Conservation (phyloP, 2,329 filamentous ascomycete genomes). For the Neurospora sp. region DNA sequence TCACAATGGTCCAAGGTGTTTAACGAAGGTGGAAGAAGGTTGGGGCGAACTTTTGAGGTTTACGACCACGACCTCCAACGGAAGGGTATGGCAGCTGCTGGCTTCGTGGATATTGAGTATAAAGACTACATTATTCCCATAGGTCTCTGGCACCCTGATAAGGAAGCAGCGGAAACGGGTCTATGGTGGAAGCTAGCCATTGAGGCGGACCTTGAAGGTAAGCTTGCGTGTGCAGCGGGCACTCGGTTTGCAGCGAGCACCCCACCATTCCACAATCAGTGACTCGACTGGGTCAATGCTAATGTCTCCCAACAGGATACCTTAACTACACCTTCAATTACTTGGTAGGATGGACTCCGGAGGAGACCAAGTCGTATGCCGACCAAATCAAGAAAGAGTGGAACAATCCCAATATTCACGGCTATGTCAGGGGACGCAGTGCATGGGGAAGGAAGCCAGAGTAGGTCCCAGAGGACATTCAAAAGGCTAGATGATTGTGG, state of each 20-base stretch:
- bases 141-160: neutral
- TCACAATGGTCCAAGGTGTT: slow-evolving; percentile 11
- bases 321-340: neutral
- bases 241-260: neutral
- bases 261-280: neutral
- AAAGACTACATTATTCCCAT: neutral
- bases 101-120: slow-evolving; percentile 7
- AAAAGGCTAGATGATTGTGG: neutral
- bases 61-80: slow-evolving; percentile 8
- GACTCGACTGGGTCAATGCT: neutral
- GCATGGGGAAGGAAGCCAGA: neutral
- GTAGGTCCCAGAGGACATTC: neutral
- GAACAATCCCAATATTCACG: neutral
- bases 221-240: neutral
- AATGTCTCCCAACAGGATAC: neutral
- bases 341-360: neutral
- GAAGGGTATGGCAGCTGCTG: slow-evolving; percentile 7
- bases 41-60: slow-evolving; percentile 7
- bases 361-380: neutral
- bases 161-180: neutral
- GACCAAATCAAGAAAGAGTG: neutral
- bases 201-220: neutral
- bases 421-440: neutral
- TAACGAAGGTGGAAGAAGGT: slow-evolving; percentile 5
- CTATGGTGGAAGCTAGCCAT: neutral